Evolutionary conservation across 2,329 filamentous ascomycete species (phyloP), one percentile per base, ranked within the genome.

Genomic region (Talaromyces marneffei): DNA sequence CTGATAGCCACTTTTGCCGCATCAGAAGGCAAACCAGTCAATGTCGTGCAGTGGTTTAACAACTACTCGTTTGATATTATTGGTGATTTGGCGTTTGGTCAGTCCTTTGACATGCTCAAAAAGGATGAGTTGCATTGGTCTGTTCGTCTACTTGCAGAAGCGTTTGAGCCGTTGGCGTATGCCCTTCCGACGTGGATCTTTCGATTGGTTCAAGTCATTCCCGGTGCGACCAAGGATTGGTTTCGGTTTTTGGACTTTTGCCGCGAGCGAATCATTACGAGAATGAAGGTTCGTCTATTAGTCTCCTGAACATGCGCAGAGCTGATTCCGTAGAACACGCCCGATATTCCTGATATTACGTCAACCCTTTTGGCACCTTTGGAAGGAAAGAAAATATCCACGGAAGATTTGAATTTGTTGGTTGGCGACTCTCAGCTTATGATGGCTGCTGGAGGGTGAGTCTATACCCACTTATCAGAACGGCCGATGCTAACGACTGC

Each of bases 1-100:
- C 65, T 79, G 6, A 60, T 75, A 1, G 44, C 66, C 3, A 68
- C 71, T 5, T 62, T 80, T 12, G 57, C 60, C 0, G 68, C 58
- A 65, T 71, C 59, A 55, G 68, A 59, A 64, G 70, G 1, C 7
- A 63, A 20, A 65, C 68, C 54, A 65, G 62, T 81, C 9, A 70
- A 78, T 52, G 67, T 79, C 33, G 66, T 71, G 1, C 71, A 76
- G 52, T 78, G 73, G 66, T 76, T 78, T 63, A 75, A 72, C 27
- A 71, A 76, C 35, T 80, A 75, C 65, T 72, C 68, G 20, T 80
- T 78, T 66, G 78, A 80, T 65, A 71, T 79, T 25, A 79, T 80
- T 74, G 76, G 78, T 4, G 71, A 72, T 8, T 67, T 81, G 33
- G 76, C 76, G 0, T 80, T 80, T 65, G 77, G 75, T 4, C 69